Evolutionary conservation across 2,329 filamentous ascomycete genomes (phyloP).

Genomic region (Xylariaceae sp.): DNA sequence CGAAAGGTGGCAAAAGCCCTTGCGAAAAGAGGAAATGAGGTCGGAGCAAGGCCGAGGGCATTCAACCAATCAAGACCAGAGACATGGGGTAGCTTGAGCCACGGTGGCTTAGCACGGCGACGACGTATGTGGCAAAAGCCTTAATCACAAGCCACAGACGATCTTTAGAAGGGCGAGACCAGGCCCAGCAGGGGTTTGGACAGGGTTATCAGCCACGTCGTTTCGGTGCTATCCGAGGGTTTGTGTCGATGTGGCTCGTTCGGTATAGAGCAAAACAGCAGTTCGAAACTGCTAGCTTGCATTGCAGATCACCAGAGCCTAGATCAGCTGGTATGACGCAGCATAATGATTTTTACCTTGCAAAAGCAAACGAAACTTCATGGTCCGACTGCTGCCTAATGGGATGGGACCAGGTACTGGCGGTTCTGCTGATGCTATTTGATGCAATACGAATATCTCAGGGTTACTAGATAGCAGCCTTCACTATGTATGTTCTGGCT

Average conservation of each 20-base stretch:
- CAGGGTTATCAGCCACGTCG: too few relatives aligned
- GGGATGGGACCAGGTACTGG: too few relatives aligned
- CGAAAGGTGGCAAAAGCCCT: conserved; percentile 17
- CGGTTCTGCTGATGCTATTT: too few relatives aligned
- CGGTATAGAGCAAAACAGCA: background rate
- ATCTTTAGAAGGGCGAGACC: background rate
- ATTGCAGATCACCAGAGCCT: background rate
- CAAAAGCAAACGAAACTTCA: background rate
- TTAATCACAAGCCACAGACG: background rate
- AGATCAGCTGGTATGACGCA: background rate
- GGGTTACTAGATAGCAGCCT: too few relatives aligned
- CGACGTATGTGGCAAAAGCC: background rate
- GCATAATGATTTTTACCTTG: too few relatives aligned
- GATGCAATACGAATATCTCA: too few relatives aligned
- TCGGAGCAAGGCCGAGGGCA: background rate
- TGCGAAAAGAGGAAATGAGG: background rate
- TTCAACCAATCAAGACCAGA: background rate
- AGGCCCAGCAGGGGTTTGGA: background rate
- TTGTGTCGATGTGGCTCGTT: background rate
- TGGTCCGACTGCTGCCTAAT: background rate
- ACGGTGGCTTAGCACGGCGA: background rate
- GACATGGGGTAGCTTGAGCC: background rate
- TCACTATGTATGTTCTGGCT: too few relatives aligned
- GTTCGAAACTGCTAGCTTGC: background rate
- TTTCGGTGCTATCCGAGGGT: too few relatives aligned